Evolutionary conservation across 208 protist species (phyloP), one percentile per base, ranked within the genome.

Genomic region (Vickermania spadyakhi): DNA sequence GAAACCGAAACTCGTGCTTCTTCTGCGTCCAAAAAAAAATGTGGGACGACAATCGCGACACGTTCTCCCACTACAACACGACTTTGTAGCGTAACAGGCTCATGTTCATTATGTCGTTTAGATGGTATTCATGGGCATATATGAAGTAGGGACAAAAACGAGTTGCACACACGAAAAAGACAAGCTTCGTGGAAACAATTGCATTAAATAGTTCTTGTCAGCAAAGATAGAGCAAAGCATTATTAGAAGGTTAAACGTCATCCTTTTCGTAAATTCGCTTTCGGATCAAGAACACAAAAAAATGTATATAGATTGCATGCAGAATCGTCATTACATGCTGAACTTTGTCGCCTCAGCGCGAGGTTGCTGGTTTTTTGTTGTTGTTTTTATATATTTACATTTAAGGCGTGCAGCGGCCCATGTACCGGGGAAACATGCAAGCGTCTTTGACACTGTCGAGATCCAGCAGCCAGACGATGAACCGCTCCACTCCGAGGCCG

Each of bases 401-500:
- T 73, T 98, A 99, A 41, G 98, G 98, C 68, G 77, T 76, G 81
- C 96, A 97, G 31, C 97, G 75, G 21, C 88, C 96, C 79, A 97
- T 91, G 66, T 94, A 97, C 60, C 98, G 84, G 21, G 97, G 97
- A 67, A 98, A 99, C 18, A 98, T 56, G 75, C 94, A 98, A 11
- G 96, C 91, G 45, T 99, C 95, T 73, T 97, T 88, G 45, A 99
- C 96, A 67, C 97, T 97, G 60, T 97, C 79, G 14, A 95, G 62
- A 72, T 91, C 72, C 23, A 98, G 69, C 60, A 99, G 58, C 98
- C 98, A 99, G 60, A 96, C 87, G 0, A 99, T 63, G 54, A 99
- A 88, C 21, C 98, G 81, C 74, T 99, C 98, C 4, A 99, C 60
- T 23, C 98, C 98, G 54, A 99, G 86, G 26, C 98, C 98, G 66